These are phyloP conservation scores for Entomortierella lignicola DNA, from an alignment of 192 early-diverging fungal genomes.

Conservation along the genomic window DNA sequence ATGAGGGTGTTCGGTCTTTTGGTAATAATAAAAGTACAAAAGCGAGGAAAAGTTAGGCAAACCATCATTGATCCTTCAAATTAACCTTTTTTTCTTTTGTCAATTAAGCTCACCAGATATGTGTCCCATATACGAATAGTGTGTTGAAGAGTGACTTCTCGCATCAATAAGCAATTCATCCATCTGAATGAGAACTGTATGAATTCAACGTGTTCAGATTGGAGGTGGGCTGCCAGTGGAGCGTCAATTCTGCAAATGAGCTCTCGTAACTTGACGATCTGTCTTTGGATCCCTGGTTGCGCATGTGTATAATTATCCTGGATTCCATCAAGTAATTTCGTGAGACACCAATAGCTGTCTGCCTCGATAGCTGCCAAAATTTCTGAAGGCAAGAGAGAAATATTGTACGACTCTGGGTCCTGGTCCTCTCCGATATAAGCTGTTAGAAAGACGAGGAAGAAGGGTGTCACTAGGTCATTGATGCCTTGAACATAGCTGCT, in stretches of 20 bases:
- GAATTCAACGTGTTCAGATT: constrained; percentile 92
- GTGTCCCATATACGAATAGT: constrained; percentile 99
- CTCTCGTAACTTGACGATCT: constrained; percentile 89
- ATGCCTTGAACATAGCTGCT: constrained; percentile 99
- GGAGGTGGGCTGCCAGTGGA: constrained; percentile 84
- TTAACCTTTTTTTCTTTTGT: neutral
- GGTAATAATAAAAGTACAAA: neutral
- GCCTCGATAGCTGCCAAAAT: constrained; percentile 85
- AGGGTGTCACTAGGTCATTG: constrained; percentile 97
- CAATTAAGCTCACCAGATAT: constrained; percentile 72
- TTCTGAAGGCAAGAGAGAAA: constrained; percentile 59
- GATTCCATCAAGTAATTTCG: constrained; percentile 95
- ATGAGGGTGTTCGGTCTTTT: constrained; percentile 82
- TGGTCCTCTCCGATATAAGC: constrained; percentile 70
- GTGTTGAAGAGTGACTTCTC: constrained; percentile 87
- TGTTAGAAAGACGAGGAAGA: constrained; percentile 92
- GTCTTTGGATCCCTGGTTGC: constrained; percentile 96
- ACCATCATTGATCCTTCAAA: neutral
- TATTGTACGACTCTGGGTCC: constrained; percentile 68
- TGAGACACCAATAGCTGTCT: constrained; percentile 97
- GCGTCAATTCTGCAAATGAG: constrained; percentile 94
- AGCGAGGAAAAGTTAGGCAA: neutral
- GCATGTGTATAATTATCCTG: constrained; percentile 99
- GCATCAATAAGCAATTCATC: constrained; percentile 99
- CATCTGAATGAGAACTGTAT: constrained; percentile 99